Evolutionary conservation across 805 yeast species (phyloP), one percentile per base, ranked within the genome.

Genomic region (Lipomyces kockii): DNA sequence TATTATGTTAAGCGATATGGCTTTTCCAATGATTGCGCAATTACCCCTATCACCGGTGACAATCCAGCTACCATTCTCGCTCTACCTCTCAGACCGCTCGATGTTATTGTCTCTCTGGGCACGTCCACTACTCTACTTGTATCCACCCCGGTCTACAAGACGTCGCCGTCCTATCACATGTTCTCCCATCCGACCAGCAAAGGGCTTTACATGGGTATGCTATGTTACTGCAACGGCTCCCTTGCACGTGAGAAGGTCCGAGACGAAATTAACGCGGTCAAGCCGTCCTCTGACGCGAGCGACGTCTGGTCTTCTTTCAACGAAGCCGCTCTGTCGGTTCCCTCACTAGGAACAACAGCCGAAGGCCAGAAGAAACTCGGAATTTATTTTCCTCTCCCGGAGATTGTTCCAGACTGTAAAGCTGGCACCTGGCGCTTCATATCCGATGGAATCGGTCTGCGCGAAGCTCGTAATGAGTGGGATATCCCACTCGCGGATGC

Each of bases 141-240:
- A 59, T 88, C 92, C 54, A 92, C 97, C 5, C 89, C 91, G 67
- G 83, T 86, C 65, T 92, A 88, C 76, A 83, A 82, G 22, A 92
- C 97, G 1, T 89, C 93, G 1, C 86, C 91, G 5, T 89, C 88
- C 72, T 92, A 92, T 76, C 97, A 92, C 75, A 78, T 92, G 71
- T 92, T 92, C 80, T 86, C 86, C 70, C 97, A 93, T 76, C 97
- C 98, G 8, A 89, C 96, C 0, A 84, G 90, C 69, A 84, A 85
- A 0, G 83, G 83, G 49, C 87, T 89, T 49, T 92, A 87, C 76
- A 93, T 92, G 97, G 97, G 96, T 27, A 92, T 92, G 98, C 86
- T 93, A 63, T 92, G 98, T 77, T 92, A 92, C 77, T 90, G 96
- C 75, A 92, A 92, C 76, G 97, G 98, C 0, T 85, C 97, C 0